Conservation (phyloP, 257 asterid genomes). For the Anisodus acutangulus region DNA sequence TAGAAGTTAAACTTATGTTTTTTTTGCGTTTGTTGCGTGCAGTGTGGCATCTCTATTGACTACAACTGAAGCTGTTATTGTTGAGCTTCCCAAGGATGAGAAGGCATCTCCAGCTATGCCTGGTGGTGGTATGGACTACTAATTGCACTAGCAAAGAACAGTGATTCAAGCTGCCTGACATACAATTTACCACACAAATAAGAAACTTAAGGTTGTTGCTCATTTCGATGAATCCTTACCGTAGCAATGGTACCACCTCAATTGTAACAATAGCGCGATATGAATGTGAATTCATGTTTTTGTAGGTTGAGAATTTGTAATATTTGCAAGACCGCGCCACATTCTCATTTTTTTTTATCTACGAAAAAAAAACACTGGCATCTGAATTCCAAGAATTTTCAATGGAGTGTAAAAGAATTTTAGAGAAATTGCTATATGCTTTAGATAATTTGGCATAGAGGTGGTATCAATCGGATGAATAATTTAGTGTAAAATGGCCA, state of each 20-base stretch:
- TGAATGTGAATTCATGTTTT: conserved; percentile 25
- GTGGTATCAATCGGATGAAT: background rate
- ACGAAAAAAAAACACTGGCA: background rate
- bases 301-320: conserved; percentile 28
- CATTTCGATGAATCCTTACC: background rate
- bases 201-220: conserved; percentile 12
- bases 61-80: conserved; percentile 64
- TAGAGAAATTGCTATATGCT: background rate
- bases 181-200: conserved; percentile 21
- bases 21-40: background rate
- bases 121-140: conserved; percentile 44
- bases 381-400: background rate
- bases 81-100: conserved; percentile 52
- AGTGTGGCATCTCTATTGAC: conserved; percentile 57
- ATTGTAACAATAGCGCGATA: conserved; percentile 23
- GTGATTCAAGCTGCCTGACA: background rate
- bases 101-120: conserved; percentile 45
- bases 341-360: background rate
- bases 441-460: no score
- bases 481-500: background rate
- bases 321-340: background rate
- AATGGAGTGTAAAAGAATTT: background rate
- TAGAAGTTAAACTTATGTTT: background rate
- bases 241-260: background rate
- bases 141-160: conserved; percentile 7